Base-by-base conservation (phyloP, 805 yeast genomes). In the Barnettozyma sucrosica region DNA sequence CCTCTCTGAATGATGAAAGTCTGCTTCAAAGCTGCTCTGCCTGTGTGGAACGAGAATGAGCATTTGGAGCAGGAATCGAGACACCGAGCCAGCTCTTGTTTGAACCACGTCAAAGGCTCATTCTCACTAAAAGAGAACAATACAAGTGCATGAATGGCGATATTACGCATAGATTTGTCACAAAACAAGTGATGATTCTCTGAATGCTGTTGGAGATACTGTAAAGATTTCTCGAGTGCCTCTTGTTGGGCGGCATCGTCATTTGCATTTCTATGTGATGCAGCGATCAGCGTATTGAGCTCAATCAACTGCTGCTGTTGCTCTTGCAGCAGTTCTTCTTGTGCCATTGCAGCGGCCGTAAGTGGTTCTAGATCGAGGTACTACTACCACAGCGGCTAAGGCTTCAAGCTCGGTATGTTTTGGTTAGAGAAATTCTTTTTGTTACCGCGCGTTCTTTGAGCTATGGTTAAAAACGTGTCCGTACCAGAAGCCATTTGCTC, bases 111-210 rank as follows among this genome's bases (percentile, higher is more conserved):
- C 16, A 75, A 66, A 1, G 75, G 72, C n/a, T 68, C 72, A 34
- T 68, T 68, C 23, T 70, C 76, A 3, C 72, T 71, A 55, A 83
- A 81, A 3, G 89, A 81, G 58, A 82, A 81, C 49, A 81, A 65
- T 14, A 84, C 76, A 46, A 83, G 62, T 9, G 75, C 66, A 57
- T 81, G 81, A 13, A 74, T 69, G 9, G 83, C 68, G 19, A 79
- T 69, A 3, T 78, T 75, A 37, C 66, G 67, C 50, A 76, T 66
- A 26, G 62, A 61, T 8, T 67, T 66, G 55, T 80, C 76, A 62
- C 89, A 83, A 59, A 81, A 84, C 55, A 77, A 64, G 53, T 83
- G 86, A 36, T 48, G 55, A 21, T 59, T 63, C 14, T 52, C 52
- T 7, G 64, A 61, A 21, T 65, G 50, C 28, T 54, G 50, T 5